Percentiles rank a stretch among this genome's conserved stretches.
Evolutionary conservation across 495 filamentous ascomycete genomes (phyloP).

Genomic region (Parathielavia hyrcaniae): DNA sequence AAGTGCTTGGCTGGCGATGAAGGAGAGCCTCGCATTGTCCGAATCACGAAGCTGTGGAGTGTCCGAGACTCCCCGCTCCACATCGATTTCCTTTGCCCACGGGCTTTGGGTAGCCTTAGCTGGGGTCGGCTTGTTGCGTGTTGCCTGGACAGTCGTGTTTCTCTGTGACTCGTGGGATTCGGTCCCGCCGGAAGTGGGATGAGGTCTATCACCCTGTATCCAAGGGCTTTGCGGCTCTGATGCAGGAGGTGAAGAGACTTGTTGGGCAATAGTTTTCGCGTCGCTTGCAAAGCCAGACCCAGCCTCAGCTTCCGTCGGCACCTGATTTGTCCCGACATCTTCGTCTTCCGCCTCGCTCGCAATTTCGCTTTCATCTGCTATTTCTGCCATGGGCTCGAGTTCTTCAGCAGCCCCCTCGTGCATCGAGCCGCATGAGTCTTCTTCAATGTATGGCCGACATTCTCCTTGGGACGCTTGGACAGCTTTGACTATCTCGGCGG

Average conservation of each 20-base stretch:
- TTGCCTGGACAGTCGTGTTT: background rate
- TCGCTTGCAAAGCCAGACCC: background rate
- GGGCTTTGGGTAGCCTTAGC: conserved; percentile 4
- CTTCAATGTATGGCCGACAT: too few species aligned
- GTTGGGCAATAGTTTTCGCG: background rate
- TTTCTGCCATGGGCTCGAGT: background rate
- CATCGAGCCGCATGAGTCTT: background rate
- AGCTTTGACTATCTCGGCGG: background rate
- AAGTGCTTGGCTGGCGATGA: conserved; percentile 5
- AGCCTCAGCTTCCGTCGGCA: background rate
- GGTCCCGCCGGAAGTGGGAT: background rate
- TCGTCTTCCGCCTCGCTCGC: conserved; percentile 10
- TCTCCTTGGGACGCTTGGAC: background rate
- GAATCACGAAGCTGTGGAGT: background rate
- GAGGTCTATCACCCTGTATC: conserved; percentile 15
- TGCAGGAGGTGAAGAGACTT: background rate
- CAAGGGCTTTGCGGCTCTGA: conserved; percentile 22
- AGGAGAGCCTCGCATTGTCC: background rate
- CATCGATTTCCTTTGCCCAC: conserved; percentile 6
- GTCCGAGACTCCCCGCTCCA: background rate
- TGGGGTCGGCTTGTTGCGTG: background rate
- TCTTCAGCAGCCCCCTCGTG: background rate
- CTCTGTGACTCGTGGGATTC: background rate
- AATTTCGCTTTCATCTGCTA: background rate
- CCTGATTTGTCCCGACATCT: background rate